phyloP scores from a whole-genome alignment of 2,329 filamentous ascomycete genomes.

The Shiraia sp. region DNA sequence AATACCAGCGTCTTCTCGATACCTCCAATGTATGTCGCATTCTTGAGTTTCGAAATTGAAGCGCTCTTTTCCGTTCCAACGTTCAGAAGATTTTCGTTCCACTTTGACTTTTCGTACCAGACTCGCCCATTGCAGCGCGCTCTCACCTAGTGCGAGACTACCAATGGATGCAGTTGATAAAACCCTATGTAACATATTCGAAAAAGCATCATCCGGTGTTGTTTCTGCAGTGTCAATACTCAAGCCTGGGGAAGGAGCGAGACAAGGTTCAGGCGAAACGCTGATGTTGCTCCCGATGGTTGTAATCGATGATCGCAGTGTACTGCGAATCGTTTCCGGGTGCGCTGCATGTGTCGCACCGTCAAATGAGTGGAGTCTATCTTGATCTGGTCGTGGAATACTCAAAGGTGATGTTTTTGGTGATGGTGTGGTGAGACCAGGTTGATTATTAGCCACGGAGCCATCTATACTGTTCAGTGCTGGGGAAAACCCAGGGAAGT shows the following conservation, averaged over 20 bases:
- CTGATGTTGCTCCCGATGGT: constrained; percentile 20
- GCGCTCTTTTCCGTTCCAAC: constrained; percentile 5
- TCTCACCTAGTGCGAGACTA: constrained; percentile 29
- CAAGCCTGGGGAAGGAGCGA: constrained; percentile 5
- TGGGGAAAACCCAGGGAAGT: constrained; percentile 21
- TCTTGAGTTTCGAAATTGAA: constrained; percentile 11
- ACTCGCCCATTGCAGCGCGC: constrained; percentile 35
- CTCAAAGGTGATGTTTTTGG: constrained; percentile 15
- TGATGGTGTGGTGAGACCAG: constrained; percentile 10
- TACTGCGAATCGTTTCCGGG: constrained; percentile 1
- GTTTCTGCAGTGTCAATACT: constrained; percentile 21
- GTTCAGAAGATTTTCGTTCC: constrained; percentile 21
- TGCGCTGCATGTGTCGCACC: constrained; percentile 18
- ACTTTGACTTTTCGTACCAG: constrained; percentile 33
- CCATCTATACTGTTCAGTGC: constrained; percentile 8
- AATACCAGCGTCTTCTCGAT: constrained; percentile 33
- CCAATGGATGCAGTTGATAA: constrained; percentile 26
- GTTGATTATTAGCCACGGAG: constrained; percentile 18
- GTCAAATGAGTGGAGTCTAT: constrained; percentile 18
- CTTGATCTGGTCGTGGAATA: constrained; percentile 15
- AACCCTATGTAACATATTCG: constrained; percentile 15
- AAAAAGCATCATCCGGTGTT: constrained; percentile 21
- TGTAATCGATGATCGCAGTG: constrained; percentile 21
- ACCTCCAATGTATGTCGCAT: constrained; percentile 34
- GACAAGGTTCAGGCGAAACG: constrained; percentile 14